Base-by-base conservation (phyloP, 179 eudicot species). In the Gypsophila paniculata region DNA sequence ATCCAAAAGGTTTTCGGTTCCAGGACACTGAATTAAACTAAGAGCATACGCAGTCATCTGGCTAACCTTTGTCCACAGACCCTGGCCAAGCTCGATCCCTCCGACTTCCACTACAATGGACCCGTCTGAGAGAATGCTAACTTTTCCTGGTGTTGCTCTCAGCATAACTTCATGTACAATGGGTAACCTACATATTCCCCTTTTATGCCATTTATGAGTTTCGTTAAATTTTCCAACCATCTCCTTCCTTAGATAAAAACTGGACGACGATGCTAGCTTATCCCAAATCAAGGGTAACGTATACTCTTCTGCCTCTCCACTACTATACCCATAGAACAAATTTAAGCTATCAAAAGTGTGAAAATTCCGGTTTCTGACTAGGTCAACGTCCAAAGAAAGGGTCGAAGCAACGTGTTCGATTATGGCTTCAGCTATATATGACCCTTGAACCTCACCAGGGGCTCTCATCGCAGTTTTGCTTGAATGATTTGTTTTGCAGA, bases 1-100 rank as follows among this genome's bases (percentile, higher is more conserved):
- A 65, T 89, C 92, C 80, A 91, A 73, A n/a, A 91, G 79, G 4
- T 86, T 70, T 59, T 87, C 88, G 55, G 65, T 77, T 71, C 91
- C 89, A 76, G 82, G 79, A 77, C 96, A 84, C 60, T 76, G 66
- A 29, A 89, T 70, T 42, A 72, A 74, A 81, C 96, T 51, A 67
- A 94, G 88, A 78, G 82, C 86, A 83, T 73, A 94, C 9, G 99
- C 96, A 17, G 91, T 69, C 86, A 88, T 88, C 75, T 94, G 99
- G 75, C 83, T 90, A 18, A 94, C 99, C 85, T 94, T 94, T 6
- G 99, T 94, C 96, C 96, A 91, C 6, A 94, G 85, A 74, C 99
- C 99, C 77, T 94, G 97, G 17, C 99, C 99, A 57, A 91, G 61
- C 77, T 93, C 98, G 72, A 93, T 88, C 60, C 98, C 98, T 71